These are phyloP conservation scores for Dendrobium chrysotoxum DNA, from an alignment of 106 monocot species.

Conservation along the genomic window DNA sequence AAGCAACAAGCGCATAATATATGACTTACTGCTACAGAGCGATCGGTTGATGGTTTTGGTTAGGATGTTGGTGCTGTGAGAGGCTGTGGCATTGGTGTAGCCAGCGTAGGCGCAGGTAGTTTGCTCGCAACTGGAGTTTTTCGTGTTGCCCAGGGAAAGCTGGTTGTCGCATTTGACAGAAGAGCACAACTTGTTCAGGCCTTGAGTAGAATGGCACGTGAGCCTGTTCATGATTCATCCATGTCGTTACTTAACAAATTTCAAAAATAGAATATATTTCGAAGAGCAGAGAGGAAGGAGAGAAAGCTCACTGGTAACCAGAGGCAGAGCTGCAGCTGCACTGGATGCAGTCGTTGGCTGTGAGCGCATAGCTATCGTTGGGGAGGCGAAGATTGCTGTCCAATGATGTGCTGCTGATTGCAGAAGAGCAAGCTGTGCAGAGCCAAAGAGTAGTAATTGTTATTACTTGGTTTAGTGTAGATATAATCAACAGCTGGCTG, in stretches of 20 bases:
- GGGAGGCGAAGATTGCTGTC: conserved; percentile 27
- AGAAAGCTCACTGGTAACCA: conserved; percentile 20
- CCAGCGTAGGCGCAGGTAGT: conserved; percentile 34
- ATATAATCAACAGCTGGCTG: too few species aligned
- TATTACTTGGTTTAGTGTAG: too few species aligned
- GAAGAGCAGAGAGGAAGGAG: background rate
- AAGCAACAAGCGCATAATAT: too few species aligned
- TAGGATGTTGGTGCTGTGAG: conserved; percentile 3
- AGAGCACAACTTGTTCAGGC: conserved; percentile 10
- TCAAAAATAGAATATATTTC: background rate
- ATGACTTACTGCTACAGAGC: conserved; percentile 14
- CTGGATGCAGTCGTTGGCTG: conserved; percentile 27
- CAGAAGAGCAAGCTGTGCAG: conserved; percentile 36
- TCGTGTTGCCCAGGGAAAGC: conserved; percentile 24
- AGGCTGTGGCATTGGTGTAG: conserved; percentile 22
- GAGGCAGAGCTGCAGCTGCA: conserved; percentile 39
- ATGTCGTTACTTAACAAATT: background rate
- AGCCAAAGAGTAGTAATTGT: too few species aligned
- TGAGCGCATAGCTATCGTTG: conserved; percentile 28
- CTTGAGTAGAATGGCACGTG: conserved; percentile 18
- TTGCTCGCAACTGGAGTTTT: conserved; percentile 17
- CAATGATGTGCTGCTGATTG: conserved; percentile 24
- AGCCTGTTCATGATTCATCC: conserved; percentile 15
- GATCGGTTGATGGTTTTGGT: conserved; percentile 14
- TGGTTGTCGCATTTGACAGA: conserved; percentile 13